Conservation (phyloP, 345 rosid species). For the Populus alba region DNA sequence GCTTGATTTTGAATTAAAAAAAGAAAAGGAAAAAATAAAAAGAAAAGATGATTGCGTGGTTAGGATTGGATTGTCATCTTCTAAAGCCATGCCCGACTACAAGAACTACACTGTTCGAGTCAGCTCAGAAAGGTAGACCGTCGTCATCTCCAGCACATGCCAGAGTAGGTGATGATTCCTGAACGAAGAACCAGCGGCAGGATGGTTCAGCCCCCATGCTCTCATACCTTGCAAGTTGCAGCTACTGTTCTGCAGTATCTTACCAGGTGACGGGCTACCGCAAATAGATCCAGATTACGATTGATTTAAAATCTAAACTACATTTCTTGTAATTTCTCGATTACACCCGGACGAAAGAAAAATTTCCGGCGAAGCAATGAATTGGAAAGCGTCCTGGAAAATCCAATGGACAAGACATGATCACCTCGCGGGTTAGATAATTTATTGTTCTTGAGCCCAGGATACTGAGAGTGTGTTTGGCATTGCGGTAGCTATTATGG, state of each 20-base stretch:
- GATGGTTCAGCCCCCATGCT: not conserved
- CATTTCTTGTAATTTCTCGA: not conserved
- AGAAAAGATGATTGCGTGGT: not conserved
- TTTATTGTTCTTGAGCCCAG: not conserved
- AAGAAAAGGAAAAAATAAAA: too few relatives aligned
- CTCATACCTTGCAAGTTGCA: not conserved
- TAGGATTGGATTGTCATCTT: not conserved
- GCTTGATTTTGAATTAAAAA: too few relatives aligned
- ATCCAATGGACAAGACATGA: not conserved
- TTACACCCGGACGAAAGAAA: not conserved
- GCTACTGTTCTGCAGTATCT: not conserved
- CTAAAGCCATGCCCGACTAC: not conserved
- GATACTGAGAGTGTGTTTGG: too few relatives aligned
- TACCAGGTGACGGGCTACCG: not conserved
- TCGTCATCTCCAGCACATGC: not conserved
- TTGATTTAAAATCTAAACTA: not conserved
- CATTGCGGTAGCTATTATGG: too few relatives aligned
- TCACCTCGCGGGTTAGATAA: not conserved
- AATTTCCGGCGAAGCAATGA: not conserved
- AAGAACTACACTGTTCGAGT: not conserved
- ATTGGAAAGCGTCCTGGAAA: not conserved
- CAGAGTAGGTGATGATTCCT: not conserved
- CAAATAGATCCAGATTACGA: constrained; percentile 1
- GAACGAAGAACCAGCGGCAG: not conserved
- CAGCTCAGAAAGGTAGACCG: not conserved